Evolutionary conservation across 1,284 basidiomycete species (phyloP).

Genomic region (Cryptococcus amylolentus): DNA sequence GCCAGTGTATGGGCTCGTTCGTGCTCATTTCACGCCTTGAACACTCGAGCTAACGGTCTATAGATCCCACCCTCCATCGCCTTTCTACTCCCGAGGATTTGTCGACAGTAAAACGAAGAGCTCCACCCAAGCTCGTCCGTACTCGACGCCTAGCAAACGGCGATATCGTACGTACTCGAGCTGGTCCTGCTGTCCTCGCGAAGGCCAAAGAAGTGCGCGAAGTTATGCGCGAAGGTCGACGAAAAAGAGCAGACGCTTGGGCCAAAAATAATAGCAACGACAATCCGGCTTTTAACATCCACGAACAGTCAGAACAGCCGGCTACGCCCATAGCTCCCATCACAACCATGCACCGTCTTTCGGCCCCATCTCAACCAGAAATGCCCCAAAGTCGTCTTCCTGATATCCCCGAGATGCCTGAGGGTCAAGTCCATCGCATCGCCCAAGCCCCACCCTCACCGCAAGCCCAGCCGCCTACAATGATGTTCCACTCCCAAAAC

Average conservation of each 20-base stretch:
- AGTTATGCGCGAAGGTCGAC: constrained; percentile 19
- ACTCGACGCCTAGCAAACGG: constrained; percentile 40
- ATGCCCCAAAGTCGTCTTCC: too few relatives aligned
- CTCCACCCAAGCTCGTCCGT: constrained; percentile 42
- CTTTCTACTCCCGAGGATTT: constrained; percentile 32
- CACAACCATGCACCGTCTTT: too few relatives aligned
- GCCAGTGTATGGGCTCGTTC: constrained; percentile 44
- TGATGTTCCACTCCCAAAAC: too few relatives aligned
- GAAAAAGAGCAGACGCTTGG: background rate
- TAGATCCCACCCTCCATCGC: constrained; percentile 39
- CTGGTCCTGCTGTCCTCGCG: constrained; percentile 34
- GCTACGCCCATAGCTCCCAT: too few relatives aligned
- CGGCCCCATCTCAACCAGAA: too few relatives aligned
- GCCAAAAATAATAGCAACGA: background rate
- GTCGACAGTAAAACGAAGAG: constrained; percentile 35
- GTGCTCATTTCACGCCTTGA: constrained; percentile 2
- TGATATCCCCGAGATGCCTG: too few relatives aligned
- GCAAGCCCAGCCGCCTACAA: too few relatives aligned
- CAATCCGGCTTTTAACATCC: too few relatives aligned
- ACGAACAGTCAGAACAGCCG: too few relatives aligned
- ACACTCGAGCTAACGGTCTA: background rate
- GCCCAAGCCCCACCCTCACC: too few relatives aligned
- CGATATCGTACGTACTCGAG: constrained; percentile 30
- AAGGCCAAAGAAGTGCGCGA: constrained; percentile 31
- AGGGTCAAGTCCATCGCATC: too few relatives aligned